A percentile compares a stretch with the other conserved stretches of the same genome.
These are phyloP conservation scores for Saprolegnia parasitica DNA, from an alignment of 352 stramenopile species.

Conservation along the genomic window DNA sequence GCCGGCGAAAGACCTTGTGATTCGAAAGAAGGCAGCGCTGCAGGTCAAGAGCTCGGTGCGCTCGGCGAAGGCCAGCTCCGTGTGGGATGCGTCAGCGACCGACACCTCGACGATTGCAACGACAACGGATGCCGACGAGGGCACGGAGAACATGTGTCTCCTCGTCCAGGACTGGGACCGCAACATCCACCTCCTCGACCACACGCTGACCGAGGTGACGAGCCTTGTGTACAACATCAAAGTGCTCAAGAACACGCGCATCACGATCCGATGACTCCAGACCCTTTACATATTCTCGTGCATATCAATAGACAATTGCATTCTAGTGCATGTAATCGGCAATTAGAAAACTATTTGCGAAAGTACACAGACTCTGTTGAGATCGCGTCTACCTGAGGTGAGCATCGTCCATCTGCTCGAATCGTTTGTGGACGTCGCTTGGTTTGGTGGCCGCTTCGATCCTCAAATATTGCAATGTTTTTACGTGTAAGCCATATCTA, in stretches of 20 bases:
- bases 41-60: not conserved
- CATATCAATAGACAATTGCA: too few relatives aligned
- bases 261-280: not conserved
- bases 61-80: not conserved
- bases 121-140: not conserved
- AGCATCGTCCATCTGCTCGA: too few relatives aligned
- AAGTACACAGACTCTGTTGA: too few relatives aligned
- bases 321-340: too few relatives aligned
- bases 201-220: slow-evolving; percentile 16
- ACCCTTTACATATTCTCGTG: too few relatives aligned
- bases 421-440: too few relatives aligned
- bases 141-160: not conserved
- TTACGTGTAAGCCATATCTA: too few relatives aligned
- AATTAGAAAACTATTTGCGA: too few relatives aligned
- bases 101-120: too few relatives aligned
- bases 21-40: not conserved
- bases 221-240: slow-evolving; percentile 23
- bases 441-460: too few relatives aligned
- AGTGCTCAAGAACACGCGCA: not conserved
- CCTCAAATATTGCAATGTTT: too few relatives aligned
- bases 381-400: too few relatives aligned
- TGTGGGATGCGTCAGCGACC: not conserved
- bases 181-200: slow-evolving; percentile 17
- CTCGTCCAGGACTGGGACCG: not conserved
- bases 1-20: not conserved